Percentiles rank a stretch among this genome's conserved stretches.
phyloP scores from a whole-genome alignment of 345 rosid genomes.

The Triadica sebifera region DNA sequence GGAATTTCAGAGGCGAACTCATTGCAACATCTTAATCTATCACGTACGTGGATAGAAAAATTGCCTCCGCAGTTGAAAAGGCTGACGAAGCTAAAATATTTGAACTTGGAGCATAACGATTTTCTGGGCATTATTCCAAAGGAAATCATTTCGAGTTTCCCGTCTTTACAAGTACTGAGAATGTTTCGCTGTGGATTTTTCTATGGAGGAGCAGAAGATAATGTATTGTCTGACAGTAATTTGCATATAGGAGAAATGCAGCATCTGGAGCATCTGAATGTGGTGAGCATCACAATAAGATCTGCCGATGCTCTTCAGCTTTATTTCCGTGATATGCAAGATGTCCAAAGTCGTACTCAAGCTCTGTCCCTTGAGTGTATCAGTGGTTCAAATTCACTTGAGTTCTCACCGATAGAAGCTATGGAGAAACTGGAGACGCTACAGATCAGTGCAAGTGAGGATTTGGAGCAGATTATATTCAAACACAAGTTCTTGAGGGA shows the following conservation, averaged over 20 bases:
- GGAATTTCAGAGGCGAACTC: conserved; percentile 17
- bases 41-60: conserved; percentile 14
- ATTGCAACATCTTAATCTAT: conserved; percentile 28
- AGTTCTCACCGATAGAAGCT: conserved; percentile 9
- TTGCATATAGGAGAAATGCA: neutral
- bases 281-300: conserved; percentile 14
- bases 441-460: no score
- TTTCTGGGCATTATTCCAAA: conserved; percentile 16
- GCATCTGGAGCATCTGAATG: neutral
- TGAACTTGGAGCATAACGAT: conserved; percentile 11
- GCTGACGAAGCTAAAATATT: conserved; percentile 20
- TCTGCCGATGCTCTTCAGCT: neutral
- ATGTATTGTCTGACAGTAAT: no score
- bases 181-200: conserved; percentile 9
- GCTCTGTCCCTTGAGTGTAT: conserved; percentile 7
- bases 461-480: no score
- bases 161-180: conserved; percentile 16
- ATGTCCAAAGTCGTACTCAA: neutral
- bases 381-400: conserved; percentile 2
- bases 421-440: neutral
- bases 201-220: no score
- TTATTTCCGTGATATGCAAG: no score
- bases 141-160: conserved; percentile 22
- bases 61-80: conserved; percentile 31
- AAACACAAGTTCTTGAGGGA: neutral